A percentile compares a stretch with the other conserved stretches of the same genome.
These are phyloP conservation scores for Arthrobotrys sphaeroides DNA, from an alignment of 2,329 filamentous ascomycete genomes.

Conservation along the genomic window DNA sequence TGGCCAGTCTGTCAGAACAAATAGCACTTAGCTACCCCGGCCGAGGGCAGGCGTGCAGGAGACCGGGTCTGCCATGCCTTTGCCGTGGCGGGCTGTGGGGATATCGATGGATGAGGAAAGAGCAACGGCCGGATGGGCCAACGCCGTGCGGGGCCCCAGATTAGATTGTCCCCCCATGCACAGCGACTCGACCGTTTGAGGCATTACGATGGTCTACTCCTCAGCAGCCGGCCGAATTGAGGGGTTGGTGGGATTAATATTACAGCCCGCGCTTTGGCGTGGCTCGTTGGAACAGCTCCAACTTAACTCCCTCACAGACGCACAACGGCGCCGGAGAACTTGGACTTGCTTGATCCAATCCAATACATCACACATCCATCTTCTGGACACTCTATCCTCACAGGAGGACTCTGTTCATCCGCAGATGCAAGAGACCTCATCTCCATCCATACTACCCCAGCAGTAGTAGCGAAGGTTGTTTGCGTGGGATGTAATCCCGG, in stretches of 20 bases:
- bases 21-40: conserved; percentile 2
- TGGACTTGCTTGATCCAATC: background rate
- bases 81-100: conserved; percentile 31
- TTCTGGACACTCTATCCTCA: background rate
- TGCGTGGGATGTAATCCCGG: conserved; percentile 42
- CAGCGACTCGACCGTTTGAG: background rate
- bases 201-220: conserved; percentile 1
- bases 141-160: conserved; percentile 49
- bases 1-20: conserved; percentile 3
- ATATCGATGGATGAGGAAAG: conserved; percentile 33
- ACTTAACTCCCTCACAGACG: conserved; percentile 4
- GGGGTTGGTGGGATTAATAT: conserved; percentile 2
- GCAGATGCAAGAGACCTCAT: conserved; percentile 30
- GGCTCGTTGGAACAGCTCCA: background rate
- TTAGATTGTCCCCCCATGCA: conserved; percentile 8
- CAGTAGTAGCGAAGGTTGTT: conserved; percentile 10
- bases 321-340: background rate
- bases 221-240: conserved; percentile 3
- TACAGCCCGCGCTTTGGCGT: background rate
- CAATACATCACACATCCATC: background rate
- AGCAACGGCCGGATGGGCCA: conserved; percentile 11
- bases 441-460: conserved; percentile 1
- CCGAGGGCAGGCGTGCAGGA: conserved; percentile 1
- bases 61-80: conserved; percentile 14
- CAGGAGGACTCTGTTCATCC: background rate